phyloP scores from a whole-genome alignment of 2,329 filamentous ascomycete genomes.

The Verticillium nubilum region DNA sequence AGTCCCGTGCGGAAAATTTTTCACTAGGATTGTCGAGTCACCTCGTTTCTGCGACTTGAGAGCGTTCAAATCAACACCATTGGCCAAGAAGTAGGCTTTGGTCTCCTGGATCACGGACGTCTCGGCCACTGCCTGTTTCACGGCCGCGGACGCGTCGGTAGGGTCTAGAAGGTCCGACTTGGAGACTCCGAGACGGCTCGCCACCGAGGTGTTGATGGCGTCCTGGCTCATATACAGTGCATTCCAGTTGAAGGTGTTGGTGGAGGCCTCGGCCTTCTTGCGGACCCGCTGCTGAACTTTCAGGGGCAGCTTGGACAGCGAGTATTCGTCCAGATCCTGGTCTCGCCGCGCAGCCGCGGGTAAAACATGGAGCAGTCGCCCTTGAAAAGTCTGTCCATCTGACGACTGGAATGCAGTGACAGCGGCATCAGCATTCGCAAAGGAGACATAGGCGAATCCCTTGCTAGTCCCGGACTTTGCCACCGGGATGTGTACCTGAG shows the following conservation, averaged over 20 bases:
- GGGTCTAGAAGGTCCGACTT: slow-evolving; percentile 92
- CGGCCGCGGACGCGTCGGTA: slow-evolving; percentile 88
- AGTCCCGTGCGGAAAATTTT: slow-evolving; percentile 88
- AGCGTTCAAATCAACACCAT: slow-evolving; percentile 86
- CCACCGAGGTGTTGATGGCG: slow-evolving; percentile 86
- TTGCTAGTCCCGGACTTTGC: slow-evolving; percentile 71
- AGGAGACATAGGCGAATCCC: slow-evolving; percentile 87
- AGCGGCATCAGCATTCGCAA: slow-evolving; percentile 64
- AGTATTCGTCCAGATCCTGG: slow-evolving; percentile 78
- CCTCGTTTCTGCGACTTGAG: slow-evolving; percentile 84
- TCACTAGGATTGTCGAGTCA: slow-evolving; percentile 82
- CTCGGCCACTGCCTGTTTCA: slow-evolving; percentile 96
- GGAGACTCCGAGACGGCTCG: slow-evolving; percentile 77
- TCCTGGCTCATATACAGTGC: slow-evolving; percentile 99
- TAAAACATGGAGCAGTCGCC: slow-evolving; percentile 84
- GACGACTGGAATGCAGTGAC: slow-evolving; percentile 72
- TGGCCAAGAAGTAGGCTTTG: slow-evolving; percentile 80
- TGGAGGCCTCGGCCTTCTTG: slow-evolving; percentile 74
- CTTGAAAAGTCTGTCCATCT: slow-evolving; percentile 86
- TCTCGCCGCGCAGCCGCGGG: slow-evolving; percentile 79
- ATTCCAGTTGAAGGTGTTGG: slow-evolving; percentile 91
- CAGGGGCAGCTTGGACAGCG: slow-evolving; percentile 82
- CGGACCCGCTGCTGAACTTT: slow-evolving; percentile 93
- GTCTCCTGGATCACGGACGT: slow-evolving; percentile 95
- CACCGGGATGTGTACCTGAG: slow-evolving; percentile 79